phyloP scores from a whole-genome alignment of 169 alveolate species.

The Miamiensis avidus region DNA sequence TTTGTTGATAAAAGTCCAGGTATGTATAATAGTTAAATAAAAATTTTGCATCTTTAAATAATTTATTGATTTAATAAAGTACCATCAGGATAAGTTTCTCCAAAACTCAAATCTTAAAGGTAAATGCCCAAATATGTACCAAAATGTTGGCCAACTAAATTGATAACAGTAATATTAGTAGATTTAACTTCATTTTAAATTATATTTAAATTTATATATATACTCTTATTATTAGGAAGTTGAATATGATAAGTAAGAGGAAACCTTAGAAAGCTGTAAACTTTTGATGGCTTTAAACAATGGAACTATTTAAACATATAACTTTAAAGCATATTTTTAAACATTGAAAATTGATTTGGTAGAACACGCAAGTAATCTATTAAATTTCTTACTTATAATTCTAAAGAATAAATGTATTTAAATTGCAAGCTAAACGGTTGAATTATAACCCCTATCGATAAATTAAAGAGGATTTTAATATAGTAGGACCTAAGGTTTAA shows the following conservation, averaged over 20 bases:
- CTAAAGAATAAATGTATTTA: too few species aligned
- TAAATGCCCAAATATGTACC: neutral
- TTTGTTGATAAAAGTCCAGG: too few species aligned
- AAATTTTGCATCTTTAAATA: too few species aligned
- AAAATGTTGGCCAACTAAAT: neutral
- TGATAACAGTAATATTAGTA: neutral
- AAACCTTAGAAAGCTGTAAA: neutral
- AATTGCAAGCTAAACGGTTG: neutral
- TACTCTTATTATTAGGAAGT: too few species aligned
- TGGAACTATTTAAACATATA: neutral
- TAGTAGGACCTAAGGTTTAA: neutral
- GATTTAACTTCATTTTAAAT: too few species aligned
- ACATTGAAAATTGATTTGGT: neutral
- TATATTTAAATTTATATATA: too few species aligned
- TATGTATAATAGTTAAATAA: too few species aligned
- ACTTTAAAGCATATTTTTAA: neutral
- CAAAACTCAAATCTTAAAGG: too few species aligned
- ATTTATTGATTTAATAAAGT: too few species aligned
- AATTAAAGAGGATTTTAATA: slow-evolving; percentile 6
- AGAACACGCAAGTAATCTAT: neutral
- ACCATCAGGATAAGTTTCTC: too few species aligned
- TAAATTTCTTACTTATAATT: too few species aligned
- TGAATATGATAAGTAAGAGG: neutral
- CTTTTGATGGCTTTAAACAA: slow-evolving; percentile 3
- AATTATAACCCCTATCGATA: slow-evolving; percentile 11